A percentile compares a stretch with the other conserved stretches of the same genome.
Conservation (phyloP, 1,284 basidiomycete species). For the Trametes versicolor region DNA sequence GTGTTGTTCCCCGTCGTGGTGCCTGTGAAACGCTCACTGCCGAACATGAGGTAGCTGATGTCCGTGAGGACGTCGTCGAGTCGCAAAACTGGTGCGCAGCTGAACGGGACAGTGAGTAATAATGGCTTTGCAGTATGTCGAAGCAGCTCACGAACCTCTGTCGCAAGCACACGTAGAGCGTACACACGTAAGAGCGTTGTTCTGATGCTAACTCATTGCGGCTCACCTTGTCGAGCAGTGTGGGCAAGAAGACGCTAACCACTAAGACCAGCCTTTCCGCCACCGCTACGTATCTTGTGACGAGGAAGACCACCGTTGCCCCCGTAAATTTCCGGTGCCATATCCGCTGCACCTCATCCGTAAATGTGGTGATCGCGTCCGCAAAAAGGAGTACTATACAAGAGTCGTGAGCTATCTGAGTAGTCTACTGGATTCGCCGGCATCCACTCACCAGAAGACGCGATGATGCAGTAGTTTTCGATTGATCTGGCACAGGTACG, state of each 20-base stretch:
- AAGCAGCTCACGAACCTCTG: constrained; percentile 13
- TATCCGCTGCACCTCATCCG: constrained; percentile 35
- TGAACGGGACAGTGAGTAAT: neutral
- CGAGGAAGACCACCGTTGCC: constrained; percentile 32
- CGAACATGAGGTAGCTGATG: constrained; percentile 31
- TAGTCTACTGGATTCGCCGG: neutral
- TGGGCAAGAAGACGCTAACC: constrained; percentile 27
- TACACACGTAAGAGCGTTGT: neutral
- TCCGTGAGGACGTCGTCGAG: constrained; percentile 32
- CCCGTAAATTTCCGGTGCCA: constrained; percentile 32
- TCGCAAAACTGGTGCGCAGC: constrained; percentile 34
- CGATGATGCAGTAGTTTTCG: constrained; percentile 33
- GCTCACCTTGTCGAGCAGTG: constrained; percentile 23
- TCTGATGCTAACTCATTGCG: neutral
- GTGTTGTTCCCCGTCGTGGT: neutral
- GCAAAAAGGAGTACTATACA: constrained; percentile 28
- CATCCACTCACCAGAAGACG: constrained; percentile 24
- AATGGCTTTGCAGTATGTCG: neutral
- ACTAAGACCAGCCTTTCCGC: constrained; percentile 29
- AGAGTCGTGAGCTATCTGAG: neutral
- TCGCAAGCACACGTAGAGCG: neutral
- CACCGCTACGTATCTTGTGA: constrained; percentile 32
- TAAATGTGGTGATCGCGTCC: constrained; percentile 31
- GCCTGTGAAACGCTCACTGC: constrained; percentile 20
- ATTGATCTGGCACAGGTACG: constrained; percentile 12